These are phyloP conservation scores for Penicillium sp. DNA, from an alignment of 2,329 filamentous ascomycete genomes.

Conservation along the genomic window DNA sequence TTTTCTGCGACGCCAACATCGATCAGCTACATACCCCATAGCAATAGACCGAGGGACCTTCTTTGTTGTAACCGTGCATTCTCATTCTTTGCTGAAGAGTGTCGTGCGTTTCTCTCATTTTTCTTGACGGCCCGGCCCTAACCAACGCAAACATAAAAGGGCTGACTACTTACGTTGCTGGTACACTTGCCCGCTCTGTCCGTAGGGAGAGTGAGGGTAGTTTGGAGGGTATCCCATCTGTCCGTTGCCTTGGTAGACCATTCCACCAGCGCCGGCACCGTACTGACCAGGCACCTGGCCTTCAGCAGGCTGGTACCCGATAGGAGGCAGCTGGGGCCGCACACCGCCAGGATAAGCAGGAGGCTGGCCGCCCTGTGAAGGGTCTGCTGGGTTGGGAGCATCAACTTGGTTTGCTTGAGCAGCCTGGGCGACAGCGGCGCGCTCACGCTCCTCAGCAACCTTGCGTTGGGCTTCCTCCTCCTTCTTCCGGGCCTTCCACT, in stretches of 20 bases:
- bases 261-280: conserved; percentile 59
- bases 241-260: conserved; percentile 55
- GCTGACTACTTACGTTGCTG: conserved; percentile 54
- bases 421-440: conserved; percentile 65
- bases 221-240: conserved; percentile 54
- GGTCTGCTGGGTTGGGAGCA: conserved; percentile 57
- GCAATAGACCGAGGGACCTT: conserved; percentile 29
- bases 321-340: conserved; percentile 73
- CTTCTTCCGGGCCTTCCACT: conserved; percentile 99
- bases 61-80: conserved; percentile 13
- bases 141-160: conserved; percentile 29
- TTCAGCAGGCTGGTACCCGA: conserved; percentile 69
- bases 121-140: conserved; percentile 26
- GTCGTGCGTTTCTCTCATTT: conserved; percentile 9
- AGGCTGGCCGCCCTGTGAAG: conserved; percentile 46
- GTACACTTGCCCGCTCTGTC: conserved; percentile 55
- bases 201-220: conserved; percentile 57
- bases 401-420: conserved; percentile 45
- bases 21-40: conserved; percentile 33
- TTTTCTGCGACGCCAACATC: conserved; percentile 43
- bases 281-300: conserved; percentile 65
- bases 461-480: conserved; percentile 92
- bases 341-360: conserved; percentile 55
- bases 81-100: conserved; percentile 17
- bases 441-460: conserved; percentile 82